A percentile compares a stretch with the other conserved stretches of the same genome.
Evolutionary conservation across 441 rosid genomes (phyloP).

Genomic region (Heliophila coronopifolia): DNA sequence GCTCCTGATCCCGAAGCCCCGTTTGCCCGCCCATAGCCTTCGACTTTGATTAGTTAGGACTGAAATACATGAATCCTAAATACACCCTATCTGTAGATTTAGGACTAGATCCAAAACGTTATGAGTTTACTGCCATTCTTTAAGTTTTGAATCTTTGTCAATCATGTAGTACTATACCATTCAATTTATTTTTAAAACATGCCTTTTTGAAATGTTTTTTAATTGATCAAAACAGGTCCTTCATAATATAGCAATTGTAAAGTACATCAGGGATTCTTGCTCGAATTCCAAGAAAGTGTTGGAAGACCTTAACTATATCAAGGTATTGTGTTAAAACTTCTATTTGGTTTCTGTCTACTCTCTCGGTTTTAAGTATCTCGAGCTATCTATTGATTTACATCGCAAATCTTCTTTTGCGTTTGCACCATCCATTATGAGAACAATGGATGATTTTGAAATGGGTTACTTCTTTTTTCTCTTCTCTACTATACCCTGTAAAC

Average conservation of each 20-base stretch:
- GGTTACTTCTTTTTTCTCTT: no score
- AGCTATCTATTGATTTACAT: neutral
- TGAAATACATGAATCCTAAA: no score
- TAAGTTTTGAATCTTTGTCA: neutral
- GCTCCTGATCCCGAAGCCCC: no score
- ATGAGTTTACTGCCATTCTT: no score
- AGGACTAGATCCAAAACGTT: no score
- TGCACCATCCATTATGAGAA: no score
- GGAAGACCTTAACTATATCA: slow-evolving; percentile 55
- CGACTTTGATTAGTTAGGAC: no score
- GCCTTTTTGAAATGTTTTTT: neutral
- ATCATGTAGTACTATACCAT: neutral
- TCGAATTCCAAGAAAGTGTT: slow-evolving; percentile 70
- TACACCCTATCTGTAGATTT: no score
- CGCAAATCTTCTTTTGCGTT: neutral
- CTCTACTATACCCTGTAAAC: no score
- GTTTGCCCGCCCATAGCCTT: no score
- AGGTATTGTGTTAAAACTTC: slow-evolving; percentile 41
- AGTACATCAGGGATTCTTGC: slow-evolving; percentile 64
- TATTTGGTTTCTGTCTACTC: neutral
- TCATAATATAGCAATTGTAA: slow-evolving; percentile 87
- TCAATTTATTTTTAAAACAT: neutral
- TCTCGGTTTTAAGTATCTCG: neutral
- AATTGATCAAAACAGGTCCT: slow-evolving; percentile 49
- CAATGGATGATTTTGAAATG: no score